Evolutionary conservation across 352 stramenopile genomes (phyloP).

Genomic region (Pythium diclinum): DNA sequence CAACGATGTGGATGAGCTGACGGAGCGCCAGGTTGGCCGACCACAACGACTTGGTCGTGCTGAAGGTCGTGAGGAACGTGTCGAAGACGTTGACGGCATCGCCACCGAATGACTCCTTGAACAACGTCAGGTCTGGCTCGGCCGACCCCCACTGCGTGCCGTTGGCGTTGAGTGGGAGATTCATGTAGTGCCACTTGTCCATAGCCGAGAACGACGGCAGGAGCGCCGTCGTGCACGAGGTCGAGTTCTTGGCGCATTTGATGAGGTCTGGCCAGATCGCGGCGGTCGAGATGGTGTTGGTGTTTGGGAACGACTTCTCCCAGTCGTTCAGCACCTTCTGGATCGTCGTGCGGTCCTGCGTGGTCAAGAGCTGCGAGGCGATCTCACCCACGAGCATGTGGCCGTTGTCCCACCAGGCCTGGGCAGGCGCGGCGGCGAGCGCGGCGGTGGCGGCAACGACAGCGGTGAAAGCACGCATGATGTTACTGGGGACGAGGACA

Average conservation of each 20-base stretch:
- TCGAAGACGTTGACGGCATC: conserved; percentile 44
- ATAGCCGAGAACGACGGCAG: conserved; percentile 46
- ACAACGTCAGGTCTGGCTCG: conserved; percentile 43
- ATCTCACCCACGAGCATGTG: conserved; percentile 31
- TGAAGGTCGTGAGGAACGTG: conserved; percentile 46
- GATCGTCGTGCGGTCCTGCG: conserved; percentile 18
- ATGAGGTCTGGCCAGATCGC: conserved; percentile 31
- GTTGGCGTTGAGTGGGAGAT: conserved; percentile 57
- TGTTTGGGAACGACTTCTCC: conserved; percentile 29
- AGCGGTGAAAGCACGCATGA: conserved; percentile 16
- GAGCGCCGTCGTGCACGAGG: conserved; percentile 5
- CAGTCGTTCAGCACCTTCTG: conserved; percentile 23
- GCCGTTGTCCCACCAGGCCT: conserved; percentile 30
- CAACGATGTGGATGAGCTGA: conserved; percentile 73
- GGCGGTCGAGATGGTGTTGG: conserved; percentile 23
- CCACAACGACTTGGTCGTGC: conserved; percentile 62
- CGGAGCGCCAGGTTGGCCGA: conserved; percentile 55
- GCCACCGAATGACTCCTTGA: conserved; percentile 49
- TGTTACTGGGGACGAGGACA: background rate
- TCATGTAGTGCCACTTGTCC: conserved; percentile 65
- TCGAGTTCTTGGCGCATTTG: conserved; percentile 26
- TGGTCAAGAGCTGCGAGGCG: conserved; percentile 24
- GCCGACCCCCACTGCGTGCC: conserved; percentile 38
- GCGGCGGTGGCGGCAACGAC: conserved; percentile 5
- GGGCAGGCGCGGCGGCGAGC: conserved; percentile 7